Percentiles rank a stretch among this genome's conserved stretches.
phyloP scores from a whole-genome alignment of 352 stramenopile species.

The Pythium grandisporangium region DNA sequence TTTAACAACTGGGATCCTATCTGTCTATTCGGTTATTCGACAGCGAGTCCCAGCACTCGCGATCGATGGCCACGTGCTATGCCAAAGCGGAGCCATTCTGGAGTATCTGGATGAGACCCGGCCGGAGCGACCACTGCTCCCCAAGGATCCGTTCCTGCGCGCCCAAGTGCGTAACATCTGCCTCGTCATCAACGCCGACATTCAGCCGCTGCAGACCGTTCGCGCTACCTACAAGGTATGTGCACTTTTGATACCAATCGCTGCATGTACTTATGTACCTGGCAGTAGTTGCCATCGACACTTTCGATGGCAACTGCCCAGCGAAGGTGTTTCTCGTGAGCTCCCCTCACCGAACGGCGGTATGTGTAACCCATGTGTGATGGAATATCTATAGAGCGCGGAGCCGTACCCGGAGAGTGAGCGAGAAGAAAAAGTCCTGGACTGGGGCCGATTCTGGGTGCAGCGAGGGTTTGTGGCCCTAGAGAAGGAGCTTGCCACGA shows the following conservation, averaged over 20 bases:
- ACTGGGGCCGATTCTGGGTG: slow-evolving; percentile 70
- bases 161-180: slow-evolving; percentile 82
- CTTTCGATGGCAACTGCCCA: too few species aligned
- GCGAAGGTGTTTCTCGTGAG: too few species aligned
- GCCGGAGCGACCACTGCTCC: slow-evolving; percentile 59
- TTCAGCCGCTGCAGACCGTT: slow-evolving; percentile 89
- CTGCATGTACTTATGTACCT: neutral
- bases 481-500: slow-evolving; percentile 51
- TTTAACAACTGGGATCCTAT: too few species aligned
- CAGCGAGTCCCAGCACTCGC: slow-evolving; percentile 72
- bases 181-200: slow-evolving; percentile 87
- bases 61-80: slow-evolving; percentile 58
- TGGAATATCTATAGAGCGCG: too few species aligned
- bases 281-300: too few species aligned
- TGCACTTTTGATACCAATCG: slow-evolving; percentile 3
- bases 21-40: too few species aligned
- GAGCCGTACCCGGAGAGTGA: slow-evolving; percentile 35
- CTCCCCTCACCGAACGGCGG: too few species aligned
- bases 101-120: slow-evolving; percentile 90
- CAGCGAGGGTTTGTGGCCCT: slow-evolving; percentile 76
- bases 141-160: slow-evolving; percentile 49
- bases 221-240: slow-evolving; percentile 50
- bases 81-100: slow-evolving; percentile 88
- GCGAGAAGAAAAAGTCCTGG: slow-evolving; percentile 28
- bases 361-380: too few species aligned